Base-by-base conservation (phyloP, 2,329 filamentous ascomycete genomes). In the Endoconidiophora laricicola region DNA sequence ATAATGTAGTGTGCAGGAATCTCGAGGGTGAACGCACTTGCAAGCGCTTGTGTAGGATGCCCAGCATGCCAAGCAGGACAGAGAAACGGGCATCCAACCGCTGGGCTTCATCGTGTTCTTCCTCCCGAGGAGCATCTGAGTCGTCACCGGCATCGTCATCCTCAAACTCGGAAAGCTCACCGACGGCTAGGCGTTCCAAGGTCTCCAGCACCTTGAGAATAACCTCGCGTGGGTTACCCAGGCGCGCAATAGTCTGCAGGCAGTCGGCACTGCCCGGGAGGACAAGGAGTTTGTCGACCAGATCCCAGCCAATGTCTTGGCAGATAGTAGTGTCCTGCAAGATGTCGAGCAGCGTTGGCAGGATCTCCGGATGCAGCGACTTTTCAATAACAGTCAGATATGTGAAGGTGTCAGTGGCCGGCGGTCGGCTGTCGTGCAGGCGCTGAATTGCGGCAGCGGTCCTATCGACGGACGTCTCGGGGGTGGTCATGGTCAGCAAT, bases 181-280 rank as follows among this genome's bases (percentile, higher is more conserved):
- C 65, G 37, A 61, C 59, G 41, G 64, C 61, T 4, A 64, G 62
- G 44, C 75, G 71, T 47, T 82, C 76, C 54, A 91, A 67, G 12
- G 77, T 75, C 61, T 88, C 83, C 23, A 85, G 79, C 26, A 86
- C 78, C 61, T 88, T 88, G 57, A 91, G 69, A 53, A 90, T 81
- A 43, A 87, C 82, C 63, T 91, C 85, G 46, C 84, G 71, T 1
- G 85, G 85, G 60, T 90, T 91, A 46, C 84, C 85, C 38, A 86
- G 70, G 22, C 79, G 74, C 29, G 84, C 84, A 48, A 90, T 79
- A 26, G 80, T 83, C 60, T 81, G 75, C 14, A 90, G 69, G 60
- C 84, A 87, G 44, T 71, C 64, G 56, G 83, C 78, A n/a, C 79
- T 81, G 10, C 73, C 77, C 1, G 82, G 71, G 4, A 86, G 65